Evolutionary conservation across 202 grass and related monocot genomes (phyloP).

Genomic region (Cymbopogon flexuosus): DNA sequence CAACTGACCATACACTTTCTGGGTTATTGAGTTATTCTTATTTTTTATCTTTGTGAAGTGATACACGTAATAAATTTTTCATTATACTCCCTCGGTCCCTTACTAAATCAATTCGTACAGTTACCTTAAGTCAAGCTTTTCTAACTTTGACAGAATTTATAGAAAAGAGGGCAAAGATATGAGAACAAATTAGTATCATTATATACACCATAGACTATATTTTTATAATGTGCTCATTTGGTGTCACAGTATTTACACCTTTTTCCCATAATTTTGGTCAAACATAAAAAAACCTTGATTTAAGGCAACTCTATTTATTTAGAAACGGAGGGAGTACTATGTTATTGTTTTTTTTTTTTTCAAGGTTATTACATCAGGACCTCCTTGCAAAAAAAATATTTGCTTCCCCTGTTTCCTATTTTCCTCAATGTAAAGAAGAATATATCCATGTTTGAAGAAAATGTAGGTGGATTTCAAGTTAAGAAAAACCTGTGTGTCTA

Average conservation of each 20-base stretch:
- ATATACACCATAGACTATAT: not conserved
- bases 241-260: not conserved
- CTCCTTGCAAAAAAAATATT: not conserved
- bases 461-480: conserved; percentile 23
- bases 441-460: not conserved
- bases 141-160: not conserved
- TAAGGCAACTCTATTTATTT: not conserved
- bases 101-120: not conserved
- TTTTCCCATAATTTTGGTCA: not conserved
- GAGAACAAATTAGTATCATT: not conserved
- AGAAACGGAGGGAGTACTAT: not conserved
- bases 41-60: not conserved
- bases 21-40: not conserved
- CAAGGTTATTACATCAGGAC: not conserved
- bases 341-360: not conserved
- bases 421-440: not conserved
- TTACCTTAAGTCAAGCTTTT: not conserved
- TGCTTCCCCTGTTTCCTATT: conserved; percentile 4
- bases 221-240: not conserved
- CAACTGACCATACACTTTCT: not conserved
- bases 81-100: not conserved
- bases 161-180: not conserved
- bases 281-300: not conserved
- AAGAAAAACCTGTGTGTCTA: conserved; percentile 1
- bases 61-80: conserved; percentile 3